These are phyloP conservation scores for Acanthochlamys bracteata DNA, from an alignment of 106 monocot species.

Conservation along the genomic window DNA sequence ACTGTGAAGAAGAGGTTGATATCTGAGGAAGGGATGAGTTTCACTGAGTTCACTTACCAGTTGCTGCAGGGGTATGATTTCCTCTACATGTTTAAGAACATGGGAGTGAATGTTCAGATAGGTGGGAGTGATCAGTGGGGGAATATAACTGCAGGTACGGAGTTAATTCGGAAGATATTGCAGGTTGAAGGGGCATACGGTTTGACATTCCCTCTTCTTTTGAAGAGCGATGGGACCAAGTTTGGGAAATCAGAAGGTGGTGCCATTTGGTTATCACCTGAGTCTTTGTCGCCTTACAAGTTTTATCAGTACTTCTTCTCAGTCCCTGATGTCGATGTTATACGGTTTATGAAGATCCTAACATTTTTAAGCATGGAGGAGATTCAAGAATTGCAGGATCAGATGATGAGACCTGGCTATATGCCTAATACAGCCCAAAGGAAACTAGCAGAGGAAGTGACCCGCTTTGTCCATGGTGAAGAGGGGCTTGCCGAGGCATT, in stretches of 20 bases:
- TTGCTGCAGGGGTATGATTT: conserved; percentile 93
- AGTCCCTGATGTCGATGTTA: conserved; percentile 77
- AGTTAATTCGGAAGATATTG: conserved; percentile 77
- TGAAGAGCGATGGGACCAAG: conserved; percentile 91
- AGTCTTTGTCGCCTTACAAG: conserved; percentile 78
- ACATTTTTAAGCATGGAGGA: conserved; percentile 84
- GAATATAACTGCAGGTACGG: conserved; percentile 89
- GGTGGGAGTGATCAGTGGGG: conserved; percentile 99
- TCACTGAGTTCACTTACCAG: conserved; percentile 95
- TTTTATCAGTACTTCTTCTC: conserved; percentile 90
- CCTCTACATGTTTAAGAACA: conserved; percentile 67
- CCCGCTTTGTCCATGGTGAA: conserved; percentile 82
- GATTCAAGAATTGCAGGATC: conserved; percentile 59
- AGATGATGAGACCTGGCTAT: conserved; percentile 65
- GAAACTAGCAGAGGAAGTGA: conserved; percentile 88
- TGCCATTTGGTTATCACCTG: conserved; percentile 68
- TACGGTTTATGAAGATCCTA: conserved; percentile 79
- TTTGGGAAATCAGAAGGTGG: conserved; percentile 89
- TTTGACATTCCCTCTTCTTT: conserved; percentile 81
- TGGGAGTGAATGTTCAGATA: conserved; percentile 89
- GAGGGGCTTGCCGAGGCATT: conserved; percentile 70
- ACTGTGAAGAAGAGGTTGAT: conserved; percentile 74
- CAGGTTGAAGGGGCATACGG: conserved; percentile 82
- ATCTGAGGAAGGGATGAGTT: conserved; percentile 93
- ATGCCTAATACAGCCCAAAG: conserved; percentile 59